Percentiles rank a stretch among this genome's conserved stretches.
Conservation (phyloP, 1,284 basidiomycete genomes). For the Heterobasidion annosum region DNA sequence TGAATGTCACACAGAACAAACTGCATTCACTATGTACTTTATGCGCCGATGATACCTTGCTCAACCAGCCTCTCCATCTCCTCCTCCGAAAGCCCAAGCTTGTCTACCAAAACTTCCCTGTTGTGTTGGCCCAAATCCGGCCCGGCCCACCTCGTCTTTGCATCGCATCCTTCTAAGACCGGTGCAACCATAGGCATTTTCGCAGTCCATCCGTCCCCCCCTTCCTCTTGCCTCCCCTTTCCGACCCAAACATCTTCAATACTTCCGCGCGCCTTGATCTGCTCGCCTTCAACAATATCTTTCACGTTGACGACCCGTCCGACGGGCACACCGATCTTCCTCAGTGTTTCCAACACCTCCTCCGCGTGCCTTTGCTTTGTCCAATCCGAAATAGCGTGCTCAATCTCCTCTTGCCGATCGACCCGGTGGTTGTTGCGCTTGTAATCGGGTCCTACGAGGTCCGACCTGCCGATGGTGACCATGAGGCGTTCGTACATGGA, state of each 20-base stretch:
- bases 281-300: conserved; percentile 51
- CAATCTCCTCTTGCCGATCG: conserved; percentile 46
- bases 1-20: too few relatives aligned
- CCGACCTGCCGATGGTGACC: conserved; percentile 44
- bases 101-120: conserved; percentile 40
- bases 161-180: conserved; percentile 44
- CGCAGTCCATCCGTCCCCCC: conserved; percentile 41
- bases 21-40: background rate
- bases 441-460: conserved; percentile 46
- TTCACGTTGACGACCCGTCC: conserved; percentile 53
- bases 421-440: conserved; percentile 59
- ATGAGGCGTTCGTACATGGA: conserved; percentile 60
- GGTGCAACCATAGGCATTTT: conserved; percentile 61
- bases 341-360: conserved; percentile 46
- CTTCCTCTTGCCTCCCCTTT: conserved; percentile 9
- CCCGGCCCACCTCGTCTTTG: conserved; percentile 55
- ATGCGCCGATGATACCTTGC: conserved; percentile 35
- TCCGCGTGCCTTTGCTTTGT: conserved; percentile 45
- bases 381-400: conserved; percentile 52
- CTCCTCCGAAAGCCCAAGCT: conserved; percentile 36
- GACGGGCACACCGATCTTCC: conserved; percentile 53
- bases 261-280: conserved; percentile 43
- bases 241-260: conserved; percentile 52
- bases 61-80: conserved; percentile 34
- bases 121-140: conserved; percentile 60